These are phyloP conservation scores for Kwoniella dendrophila DNA, from an alignment of 768 basidiomycete species.

Conservation along the genomic window DNA sequence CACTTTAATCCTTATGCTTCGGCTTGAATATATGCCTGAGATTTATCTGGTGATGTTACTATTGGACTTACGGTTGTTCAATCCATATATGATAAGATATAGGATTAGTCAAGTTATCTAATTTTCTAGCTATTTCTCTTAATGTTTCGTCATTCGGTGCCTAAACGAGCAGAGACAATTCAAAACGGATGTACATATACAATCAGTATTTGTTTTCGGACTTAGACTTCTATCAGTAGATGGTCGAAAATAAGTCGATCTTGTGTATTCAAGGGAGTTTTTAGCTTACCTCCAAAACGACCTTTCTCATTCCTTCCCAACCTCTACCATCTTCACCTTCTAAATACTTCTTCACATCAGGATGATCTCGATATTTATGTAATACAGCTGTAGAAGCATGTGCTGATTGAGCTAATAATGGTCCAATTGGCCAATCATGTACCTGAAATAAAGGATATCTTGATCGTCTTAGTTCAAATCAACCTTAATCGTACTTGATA, in stretches of 20 bases:
- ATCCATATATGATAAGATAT: constrained; percentile 54
- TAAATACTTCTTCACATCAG: constrained; percentile 46
- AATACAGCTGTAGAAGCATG: constrained; percentile 55
- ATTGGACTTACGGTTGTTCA: constrained; percentile 52
- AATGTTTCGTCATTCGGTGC: constrained; percentile 33
- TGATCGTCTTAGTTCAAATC: not conserved
- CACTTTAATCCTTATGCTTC: too few species aligned
- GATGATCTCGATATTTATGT: constrained; percentile 41
- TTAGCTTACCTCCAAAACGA: constrained; percentile 37
- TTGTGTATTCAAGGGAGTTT: not conserved
- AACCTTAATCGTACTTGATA: not conserved
- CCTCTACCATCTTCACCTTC: constrained; percentile 34
- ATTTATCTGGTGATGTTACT: too few species aligned
- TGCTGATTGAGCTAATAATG: constrained; percentile 54
- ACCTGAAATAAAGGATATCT: constrained; percentile 17
- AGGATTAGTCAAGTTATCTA: constrained; percentile 32
- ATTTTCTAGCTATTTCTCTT: constrained; percentile 22
- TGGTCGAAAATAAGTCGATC: too few species aligned
- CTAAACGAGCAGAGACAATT: constrained; percentile 20
- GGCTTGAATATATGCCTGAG: too few species aligned
- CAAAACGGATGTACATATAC: too few species aligned
- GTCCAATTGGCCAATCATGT: constrained; percentile 52
- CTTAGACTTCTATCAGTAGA: too few species aligned
- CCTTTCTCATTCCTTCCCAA: constrained; percentile 51
- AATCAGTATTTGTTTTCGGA: too few species aligned